Conservation (phyloP, 306 rosid species). For the Sindora glabra region DNA sequence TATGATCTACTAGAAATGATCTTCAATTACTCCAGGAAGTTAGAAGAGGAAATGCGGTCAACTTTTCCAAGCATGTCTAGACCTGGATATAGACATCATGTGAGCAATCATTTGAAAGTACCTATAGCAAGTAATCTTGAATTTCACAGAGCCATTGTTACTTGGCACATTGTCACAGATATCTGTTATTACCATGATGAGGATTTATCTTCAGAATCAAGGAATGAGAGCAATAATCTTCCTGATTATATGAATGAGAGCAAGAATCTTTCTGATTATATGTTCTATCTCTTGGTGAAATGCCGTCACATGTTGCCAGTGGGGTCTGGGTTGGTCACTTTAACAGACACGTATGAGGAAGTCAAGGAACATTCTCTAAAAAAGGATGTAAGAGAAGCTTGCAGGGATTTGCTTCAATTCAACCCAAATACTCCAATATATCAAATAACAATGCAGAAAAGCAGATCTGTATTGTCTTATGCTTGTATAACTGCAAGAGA, state of each 20-base stretch:
- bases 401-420: too few species aligned
- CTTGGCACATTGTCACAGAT: conserved; percentile 2
- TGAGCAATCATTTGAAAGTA: too few species aligned
- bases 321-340: neutral
- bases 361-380: neutral
- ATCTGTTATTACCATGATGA: neutral
- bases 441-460: too few species aligned
- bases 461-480: neutral
- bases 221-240: neutral
- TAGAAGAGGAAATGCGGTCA: neutral
- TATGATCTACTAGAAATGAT: neutral
- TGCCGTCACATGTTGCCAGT: too few species aligned
- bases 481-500: neutral
- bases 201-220: too few species aligned
- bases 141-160: neutral
- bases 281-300: neutral
- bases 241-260: neutral
- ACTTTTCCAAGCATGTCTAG: too few species aligned
- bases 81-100: too few species aligned
- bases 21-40: neutral
- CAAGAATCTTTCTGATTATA: neutral
- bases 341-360: neutral
- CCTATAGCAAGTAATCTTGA: neutral
- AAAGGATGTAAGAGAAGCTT: too few species aligned
- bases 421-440: too few species aligned